Evolutionary conservation across 2,329 filamentous ascomycete species (phyloP).

Genomic region (Eutypella sp.): DNA sequence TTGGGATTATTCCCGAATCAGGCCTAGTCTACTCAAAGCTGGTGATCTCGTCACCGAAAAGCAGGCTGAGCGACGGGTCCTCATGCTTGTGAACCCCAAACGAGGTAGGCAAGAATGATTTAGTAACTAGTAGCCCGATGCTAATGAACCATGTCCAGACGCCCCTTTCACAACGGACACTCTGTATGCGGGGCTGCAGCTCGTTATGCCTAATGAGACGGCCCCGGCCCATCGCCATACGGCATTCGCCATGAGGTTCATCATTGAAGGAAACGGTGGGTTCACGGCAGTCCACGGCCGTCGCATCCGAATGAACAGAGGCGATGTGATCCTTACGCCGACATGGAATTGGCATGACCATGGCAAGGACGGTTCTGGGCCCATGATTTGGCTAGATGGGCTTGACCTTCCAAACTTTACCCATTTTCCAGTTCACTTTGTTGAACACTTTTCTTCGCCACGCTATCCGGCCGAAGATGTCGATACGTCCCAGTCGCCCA

Average conservation of each 20-base stretch:
- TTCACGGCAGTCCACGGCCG: conserved; percentile 51
- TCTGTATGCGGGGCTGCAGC: conserved; percentile 48
- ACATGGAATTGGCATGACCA: conserved; percentile 54
- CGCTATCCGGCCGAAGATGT: conserved; percentile 13
- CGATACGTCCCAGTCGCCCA: too few species aligned
- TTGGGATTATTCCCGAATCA: too few species aligned
- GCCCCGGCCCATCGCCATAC: conserved; percentile 48
- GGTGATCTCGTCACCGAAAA: conserved; percentile 28
- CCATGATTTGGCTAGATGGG: conserved; percentile 54
- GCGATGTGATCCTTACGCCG: conserved; percentile 51
- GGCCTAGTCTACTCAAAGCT: conserved; percentile 27
- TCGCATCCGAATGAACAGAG: conserved; percentile 41
- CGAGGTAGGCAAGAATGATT: conserved; percentile 20
- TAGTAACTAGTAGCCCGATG: too few species aligned
- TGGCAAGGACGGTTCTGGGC: conserved; percentile 46
- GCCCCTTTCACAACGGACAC: conserved; percentile 51
- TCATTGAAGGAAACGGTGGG: conserved; percentile 48
- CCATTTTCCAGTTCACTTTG: conserved; percentile 48
- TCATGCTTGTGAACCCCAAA: conserved; percentile 33
- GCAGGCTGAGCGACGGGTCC: conserved; percentile 32
- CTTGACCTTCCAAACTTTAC: conserved; percentile 46
- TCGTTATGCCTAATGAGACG: conserved; percentile 49
- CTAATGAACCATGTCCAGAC: conserved; percentile 23
- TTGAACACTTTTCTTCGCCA: conserved; percentile 36
- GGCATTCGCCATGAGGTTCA: conserved; percentile 50